Evolutionary conservation across 2,329 filamentous ascomycete genomes (phyloP).

Genomic region (Cladosporium sp.): DNA sequence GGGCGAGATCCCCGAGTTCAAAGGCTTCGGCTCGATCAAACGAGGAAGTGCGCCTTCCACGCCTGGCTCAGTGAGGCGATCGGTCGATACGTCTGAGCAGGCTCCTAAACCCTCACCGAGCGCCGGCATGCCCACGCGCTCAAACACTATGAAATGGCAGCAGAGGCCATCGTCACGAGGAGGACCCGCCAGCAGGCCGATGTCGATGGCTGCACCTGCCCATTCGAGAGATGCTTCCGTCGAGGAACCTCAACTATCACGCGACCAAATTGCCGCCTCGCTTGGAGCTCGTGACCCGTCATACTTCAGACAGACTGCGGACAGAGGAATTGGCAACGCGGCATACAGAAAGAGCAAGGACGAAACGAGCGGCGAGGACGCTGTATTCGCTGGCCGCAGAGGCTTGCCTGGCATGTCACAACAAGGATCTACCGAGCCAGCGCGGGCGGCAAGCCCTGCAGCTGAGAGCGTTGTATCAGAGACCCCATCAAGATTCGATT

Average conservation of each 20-base stretch:
- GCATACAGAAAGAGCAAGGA: constrained; percentile 72
- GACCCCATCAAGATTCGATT: constrained; percentile 38
- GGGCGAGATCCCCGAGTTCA: constrained; percentile 31
- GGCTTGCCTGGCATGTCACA: constrained; percentile 53
- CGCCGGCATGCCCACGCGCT: constrained; percentile 44
- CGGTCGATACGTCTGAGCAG: not conserved
- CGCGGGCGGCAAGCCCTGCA: constrained; percentile 36
- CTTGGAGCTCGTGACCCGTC: constrained; percentile 77
- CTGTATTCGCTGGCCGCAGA: constrained; percentile 37
- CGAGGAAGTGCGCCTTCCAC: constrained; percentile 21
- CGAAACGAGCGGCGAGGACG: constrained; percentile 49
- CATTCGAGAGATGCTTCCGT: constrained; percentile 46
- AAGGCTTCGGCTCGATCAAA: constrained; percentile 30
- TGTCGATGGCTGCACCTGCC: constrained; percentile 62
- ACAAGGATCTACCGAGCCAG: constrained; percentile 40
- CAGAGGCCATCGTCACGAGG: constrained; percentile 39
- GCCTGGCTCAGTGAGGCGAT: constrained; percentile 14
- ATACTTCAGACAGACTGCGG: constrained; percentile 84
- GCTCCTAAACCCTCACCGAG: constrained; percentile 31
- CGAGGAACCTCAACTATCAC: constrained; percentile 39
- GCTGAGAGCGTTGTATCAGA: constrained; percentile 46
- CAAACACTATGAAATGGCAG: constrained; percentile 79
- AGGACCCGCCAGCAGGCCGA: constrained; percentile 48
- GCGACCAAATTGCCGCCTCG: constrained; percentile 73
- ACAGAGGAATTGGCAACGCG: constrained; percentile 69